Evolutionary conservation across 2,329 filamentous ascomycete species (phyloP), one percentile per base, ranked within the genome.

Genomic region (Neopestalotiopsis clavispora): DNA sequence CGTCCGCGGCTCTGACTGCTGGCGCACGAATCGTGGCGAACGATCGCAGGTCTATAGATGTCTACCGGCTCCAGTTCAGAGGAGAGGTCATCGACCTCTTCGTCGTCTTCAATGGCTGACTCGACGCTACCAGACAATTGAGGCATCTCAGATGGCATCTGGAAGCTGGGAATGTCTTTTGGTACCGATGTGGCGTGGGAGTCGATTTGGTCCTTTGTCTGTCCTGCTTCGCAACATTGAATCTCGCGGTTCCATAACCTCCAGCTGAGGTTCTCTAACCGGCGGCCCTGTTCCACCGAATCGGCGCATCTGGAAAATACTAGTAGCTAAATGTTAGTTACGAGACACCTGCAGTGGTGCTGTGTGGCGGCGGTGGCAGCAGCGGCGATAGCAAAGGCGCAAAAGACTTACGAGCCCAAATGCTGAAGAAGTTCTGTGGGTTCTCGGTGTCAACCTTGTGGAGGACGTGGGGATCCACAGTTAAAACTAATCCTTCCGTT

Each of bases 251-350:
- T 97, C 95, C 95, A 98, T 71, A 98, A 84, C 75, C 96, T 87
- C 96, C 96, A 98, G 79, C 93, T 97, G 72, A 99, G 86, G 83
- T 99, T 98, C 80, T 98, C 96, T 78, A 98, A 86, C 77, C 96
- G 88, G 78, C 94, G 91, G 68, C 96, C 96, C 81, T 98, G 93
- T 79, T 97, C 94, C 79, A 98, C 92, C 66, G 95, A 96, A 77
- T 96, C 94, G 78, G 94, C 94, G 81, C 95, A 97, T 83, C 94
- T 94, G 65, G 94, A 95, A 79, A 98, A 98, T 70, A 98, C 94
- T 96, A 78, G 68, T 60, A 59, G 68, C 45, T 65, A 58, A 62
- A 68, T 30, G 64, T 67, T 65, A 38, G 61, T 66, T 10, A 42
- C 28, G 63, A 56, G 45, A 5, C 45, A 32, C 28, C 23, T 20